Percentiles rank a stretch among this genome's conserved stretches.
phyloP scores from a whole-genome alignment of 305 asterid species.

The Solanum aculeatissimum region DNA sequence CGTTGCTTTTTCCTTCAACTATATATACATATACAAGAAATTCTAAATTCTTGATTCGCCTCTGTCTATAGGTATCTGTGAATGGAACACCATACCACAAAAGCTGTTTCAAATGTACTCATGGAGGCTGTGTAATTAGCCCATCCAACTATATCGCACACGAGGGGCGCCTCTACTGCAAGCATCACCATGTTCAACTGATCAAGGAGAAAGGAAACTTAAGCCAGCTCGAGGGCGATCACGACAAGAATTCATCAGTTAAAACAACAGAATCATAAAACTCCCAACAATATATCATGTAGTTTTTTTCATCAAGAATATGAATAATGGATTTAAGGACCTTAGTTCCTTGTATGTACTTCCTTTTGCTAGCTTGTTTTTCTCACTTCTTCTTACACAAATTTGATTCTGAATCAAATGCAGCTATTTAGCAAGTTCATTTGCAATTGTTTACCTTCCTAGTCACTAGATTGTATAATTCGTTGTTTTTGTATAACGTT shows the following conservation, averaged over 20 bases:
- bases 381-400: neutral
- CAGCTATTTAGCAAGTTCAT: neutral
- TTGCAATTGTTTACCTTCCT: neutral
- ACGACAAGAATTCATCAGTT: conserved; percentile 25
- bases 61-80: conserved; percentile 56
- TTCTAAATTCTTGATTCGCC: neutral
- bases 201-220: conserved; percentile 97
- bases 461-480: no score
- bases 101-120: conserved; percentile 93
- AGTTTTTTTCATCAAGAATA: neutral
- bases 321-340: neutral
- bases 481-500: no score
- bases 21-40: neutral
- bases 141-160: conserved; percentile 92
- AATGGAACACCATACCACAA: conserved; percentile 89
- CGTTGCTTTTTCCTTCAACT: neutral
- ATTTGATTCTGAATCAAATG: neutral
- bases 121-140: conserved; percentile 85
- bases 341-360: neutral
- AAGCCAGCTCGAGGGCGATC: conserved; percentile 85
- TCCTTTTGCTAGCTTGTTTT: neutral
- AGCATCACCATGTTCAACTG: conserved; percentile 88
- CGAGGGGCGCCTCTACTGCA: conserved; percentile 89
- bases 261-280: conserved; percentile 10
- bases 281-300: neutral